Percentiles rank a stretch among this genome's conserved stretches.
phyloP scores from a whole-genome alignment of 257 asterid species.

The Nicotiana tomentosiformis region DNA sequence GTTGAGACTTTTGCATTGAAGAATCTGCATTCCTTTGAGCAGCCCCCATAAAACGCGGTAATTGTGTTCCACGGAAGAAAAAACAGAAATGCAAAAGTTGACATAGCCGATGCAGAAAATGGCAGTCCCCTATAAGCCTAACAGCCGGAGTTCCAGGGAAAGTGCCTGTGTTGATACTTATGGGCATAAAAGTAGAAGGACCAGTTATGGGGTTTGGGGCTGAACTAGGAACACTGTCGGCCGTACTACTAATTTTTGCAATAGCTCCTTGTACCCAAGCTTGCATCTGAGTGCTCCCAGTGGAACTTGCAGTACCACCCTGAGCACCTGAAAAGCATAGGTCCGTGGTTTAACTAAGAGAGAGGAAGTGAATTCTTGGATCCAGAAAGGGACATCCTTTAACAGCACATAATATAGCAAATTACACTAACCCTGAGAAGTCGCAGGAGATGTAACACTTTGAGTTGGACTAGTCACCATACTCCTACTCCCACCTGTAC shows the following conservation, averaged over 20 bases:
- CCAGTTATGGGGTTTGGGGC: constrained; percentile 86
- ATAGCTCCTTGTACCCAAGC: constrained; percentile 99
- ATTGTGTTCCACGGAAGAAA: constrained; percentile 87
- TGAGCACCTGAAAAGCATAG: constrained; percentile 42
- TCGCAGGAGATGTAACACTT: constrained; percentile 62
- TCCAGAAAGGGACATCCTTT: not conserved
- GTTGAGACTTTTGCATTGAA: constrained; percentile 62
- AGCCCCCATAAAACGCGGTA: constrained; percentile 66
- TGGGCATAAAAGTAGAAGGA: constrained; percentile 84
- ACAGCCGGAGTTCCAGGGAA: constrained; percentile 99
- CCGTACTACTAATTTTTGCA: constrained; percentile 86
- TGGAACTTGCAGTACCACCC: constrained; percentile 76
- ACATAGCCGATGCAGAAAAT: constrained; percentile 92
- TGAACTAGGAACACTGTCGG: constrained; percentile 76
- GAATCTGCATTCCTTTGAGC: constrained; percentile 79
- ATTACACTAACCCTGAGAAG: constrained; percentile 61
- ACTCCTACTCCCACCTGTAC: constrained; percentile 92
- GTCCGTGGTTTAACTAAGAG: constrained; percentile 10
- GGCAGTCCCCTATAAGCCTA: constrained; percentile 96
- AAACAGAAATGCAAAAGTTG: constrained; percentile 93
- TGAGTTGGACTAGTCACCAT: constrained; percentile 88
- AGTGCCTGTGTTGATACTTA: constrained; percentile 96
- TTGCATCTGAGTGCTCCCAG: constrained; percentile 90
- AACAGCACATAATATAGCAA: not conserved
- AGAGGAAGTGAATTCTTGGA: not conserved